Percentiles rank a stretch among this genome's conserved stretches.
Conservation (phyloP, 1,139 yeast genomes). For the Taphrina sp. region DNA sequence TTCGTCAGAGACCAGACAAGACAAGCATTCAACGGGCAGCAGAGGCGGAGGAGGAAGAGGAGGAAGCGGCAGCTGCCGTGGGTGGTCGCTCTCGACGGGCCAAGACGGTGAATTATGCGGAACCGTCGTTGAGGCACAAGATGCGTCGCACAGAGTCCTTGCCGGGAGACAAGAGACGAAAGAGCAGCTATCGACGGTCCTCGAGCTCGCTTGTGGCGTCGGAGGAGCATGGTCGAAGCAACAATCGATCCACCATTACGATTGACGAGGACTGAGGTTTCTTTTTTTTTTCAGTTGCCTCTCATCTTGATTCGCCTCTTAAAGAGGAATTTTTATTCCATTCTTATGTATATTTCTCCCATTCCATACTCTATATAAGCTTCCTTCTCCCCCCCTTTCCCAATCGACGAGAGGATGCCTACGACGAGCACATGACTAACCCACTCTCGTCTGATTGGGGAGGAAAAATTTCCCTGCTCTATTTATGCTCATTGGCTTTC, state of each 20-base stretch:
- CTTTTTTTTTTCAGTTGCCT: too few species aligned
- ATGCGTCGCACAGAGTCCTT: constrained; percentile 64
- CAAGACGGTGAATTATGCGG: constrained; percentile 62
- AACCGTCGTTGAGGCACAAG: constrained; percentile 66
- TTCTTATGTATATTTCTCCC: neutral
- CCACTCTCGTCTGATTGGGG: neutral
- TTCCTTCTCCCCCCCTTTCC: neutral
- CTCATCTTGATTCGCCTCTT: neutral
- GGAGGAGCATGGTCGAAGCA: too few species aligned
- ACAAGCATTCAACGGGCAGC: too few species aligned
- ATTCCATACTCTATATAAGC: neutral
- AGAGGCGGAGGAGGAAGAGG: neutral
- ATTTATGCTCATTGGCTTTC: constrained; percentile 35
- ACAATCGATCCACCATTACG: too few species aligned
- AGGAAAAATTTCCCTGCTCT: neutral
- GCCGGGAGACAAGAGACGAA: constrained; percentile 32
- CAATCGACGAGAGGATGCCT: neutral
- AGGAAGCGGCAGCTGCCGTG: neutral
- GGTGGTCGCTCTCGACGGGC: constrained; percentile 45
- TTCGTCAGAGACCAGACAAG: too few species aligned
- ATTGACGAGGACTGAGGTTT: too few species aligned
- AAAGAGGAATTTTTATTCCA: neutral
- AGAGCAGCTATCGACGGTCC: constrained; percentile 18
- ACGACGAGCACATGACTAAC: neutral
- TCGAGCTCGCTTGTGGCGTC: too few species aligned